Evolutionary conservation across 352 stramenopile species (phyloP).

Genomic region (Globisporangium nunn): DNA sequence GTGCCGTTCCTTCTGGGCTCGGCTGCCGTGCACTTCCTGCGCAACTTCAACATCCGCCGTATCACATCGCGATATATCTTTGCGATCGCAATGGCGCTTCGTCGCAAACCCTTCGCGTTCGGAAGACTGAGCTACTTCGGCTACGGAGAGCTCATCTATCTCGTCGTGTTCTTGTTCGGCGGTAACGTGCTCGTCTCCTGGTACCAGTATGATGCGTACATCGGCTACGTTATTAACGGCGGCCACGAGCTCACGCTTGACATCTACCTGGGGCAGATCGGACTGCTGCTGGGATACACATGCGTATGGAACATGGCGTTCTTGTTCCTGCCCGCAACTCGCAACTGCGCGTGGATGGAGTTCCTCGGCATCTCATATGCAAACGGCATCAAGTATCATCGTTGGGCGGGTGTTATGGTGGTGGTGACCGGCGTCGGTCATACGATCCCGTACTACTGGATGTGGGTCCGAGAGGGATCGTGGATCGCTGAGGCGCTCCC

Average conservation of each 20-base stretch:
- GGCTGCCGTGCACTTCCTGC: slow-evolving; percentile 2
- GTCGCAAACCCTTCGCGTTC: slow-evolving; percentile 13
- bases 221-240: slow-evolving; percentile 1
- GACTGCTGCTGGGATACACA: slow-evolving; percentile 15
- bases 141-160: slow-evolving; percentile 17
- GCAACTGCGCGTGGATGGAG: slow-evolving; percentile 31
- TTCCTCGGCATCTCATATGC: slow-evolving; percentile 28
- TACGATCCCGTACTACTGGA: slow-evolving; percentile 18
- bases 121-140: slow-evolving; percentile 10
- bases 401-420: slow-evolving; percentile 22
- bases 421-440: slow-evolving; percentile 20
- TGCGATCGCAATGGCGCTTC: slow-evolving; percentile 10
- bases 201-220: slow-evolving; percentile 14
- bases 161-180: slow-evolving; percentile 15
- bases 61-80: slow-evolving; percentile 15
- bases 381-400: slow-evolving; percentile 34
- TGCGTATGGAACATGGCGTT: slow-evolving; percentile 32
- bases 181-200: slow-evolving; percentile 14
- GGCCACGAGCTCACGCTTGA: slow-evolving; percentile 1
- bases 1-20: slow-evolving; percentile 7
- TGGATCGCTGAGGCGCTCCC: slow-evolving; percentile 21
- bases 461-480: slow-evolving; percentile 17
- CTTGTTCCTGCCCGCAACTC: slow-evolving; percentile 24
- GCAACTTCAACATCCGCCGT: slow-evolving; percentile 15
- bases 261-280: slow-evolving; percentile 10